Evolutionary conservation across 441 rosid genomes (phyloP).

Genomic region (Gossypium schwendimanii): DNA sequence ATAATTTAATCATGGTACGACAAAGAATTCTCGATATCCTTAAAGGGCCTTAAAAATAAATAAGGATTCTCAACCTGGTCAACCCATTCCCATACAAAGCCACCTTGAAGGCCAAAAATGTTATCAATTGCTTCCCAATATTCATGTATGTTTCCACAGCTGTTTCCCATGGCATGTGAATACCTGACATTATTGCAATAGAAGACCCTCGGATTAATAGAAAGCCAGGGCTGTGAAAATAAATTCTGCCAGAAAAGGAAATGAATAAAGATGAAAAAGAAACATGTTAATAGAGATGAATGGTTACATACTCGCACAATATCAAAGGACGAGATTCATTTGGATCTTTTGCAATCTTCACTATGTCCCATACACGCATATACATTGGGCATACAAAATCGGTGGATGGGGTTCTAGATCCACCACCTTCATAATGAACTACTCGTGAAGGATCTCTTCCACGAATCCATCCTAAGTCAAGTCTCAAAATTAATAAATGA

Average conservation of each 20-base stretch:
- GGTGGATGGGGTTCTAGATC: slow-evolving; percentile 83
- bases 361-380: slow-evolving; percentile 96
- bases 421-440: slow-evolving; percentile 96
- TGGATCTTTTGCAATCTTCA: slow-evolving; percentile 84
- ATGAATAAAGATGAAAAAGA: slow-evolving; percentile 11
- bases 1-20: neutral
- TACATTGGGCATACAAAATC: slow-evolving; percentile 97
- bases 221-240: slow-evolving; percentile 12
- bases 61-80: slow-evolving; percentile 63
- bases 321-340: slow-evolving; percentile 88
- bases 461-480: slow-evolving; percentile 75
- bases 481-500: slow-evolving; percentile 17
- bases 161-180: slow-evolving; percentile 97
- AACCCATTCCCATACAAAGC: slow-evolving; percentile 99
- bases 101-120: slow-evolving; percentile 97
- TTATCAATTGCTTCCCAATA: slow-evolving; percentile 95
- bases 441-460: slow-evolving; percentile 76
- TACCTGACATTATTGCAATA: slow-evolving; percentile 50
- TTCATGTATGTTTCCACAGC: slow-evolving; percentile 76
- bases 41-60: neutral
- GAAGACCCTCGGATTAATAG: slow-evolving; percentile 10
- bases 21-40: neutral
- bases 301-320: slow-evolving; percentile 82
- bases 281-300: neutral
- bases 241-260: slow-evolving; percentile 6